phyloP scores from a whole-genome alignment of 768 basidiomycete species.

The Auriscalpium orientale region DNA sequence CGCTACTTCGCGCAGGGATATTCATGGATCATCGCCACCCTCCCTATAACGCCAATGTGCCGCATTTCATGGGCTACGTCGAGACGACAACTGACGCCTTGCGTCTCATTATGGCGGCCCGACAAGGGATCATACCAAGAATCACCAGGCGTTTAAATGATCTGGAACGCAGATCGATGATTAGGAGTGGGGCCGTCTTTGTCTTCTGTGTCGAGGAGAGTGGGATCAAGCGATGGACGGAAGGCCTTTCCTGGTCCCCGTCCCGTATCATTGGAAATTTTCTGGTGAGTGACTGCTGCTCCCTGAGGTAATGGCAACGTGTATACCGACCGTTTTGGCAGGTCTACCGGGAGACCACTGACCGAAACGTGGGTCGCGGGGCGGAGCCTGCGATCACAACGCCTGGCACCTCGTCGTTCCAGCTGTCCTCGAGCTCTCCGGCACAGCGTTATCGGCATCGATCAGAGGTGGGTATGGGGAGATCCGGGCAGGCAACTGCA shows the following conservation, averaged over 20 bases:
- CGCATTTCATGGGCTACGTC: conserved; percentile 72
- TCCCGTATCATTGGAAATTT: conserved; percentile 83
- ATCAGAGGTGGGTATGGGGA: conserved; percentile 15
- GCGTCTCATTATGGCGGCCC: conserved; percentile 75
- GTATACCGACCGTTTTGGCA: conserved; percentile 19
- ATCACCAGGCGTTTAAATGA: conserved; percentile 83
- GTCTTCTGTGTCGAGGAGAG: conserved; percentile 86
- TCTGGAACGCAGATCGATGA: conserved; percentile 53
- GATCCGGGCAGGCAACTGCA: conserved; percentile 2
- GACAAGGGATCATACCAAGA: conserved; percentile 70
- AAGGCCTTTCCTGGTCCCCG: conserved; percentile 71
- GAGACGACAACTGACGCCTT: conserved; percentile 78
- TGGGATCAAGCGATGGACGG: conserved; percentile 86
- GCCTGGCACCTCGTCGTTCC: conserved; percentile 13
- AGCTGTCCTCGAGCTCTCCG: conserved; percentile 8
- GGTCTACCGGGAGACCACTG: conserved; percentile 80
- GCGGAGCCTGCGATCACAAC: conserved; percentile 4
- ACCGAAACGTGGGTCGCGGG: conserved; percentile 34
- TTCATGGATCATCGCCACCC: conserved; percentile 3
- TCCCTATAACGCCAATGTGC: conserved; percentile 22
- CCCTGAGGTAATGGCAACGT: neutral
- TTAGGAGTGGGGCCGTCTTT: conserved; percentile 62
- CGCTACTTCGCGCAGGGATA: conserved; percentile 1
- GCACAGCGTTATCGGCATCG: conserved; percentile 7
- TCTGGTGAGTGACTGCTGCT: conserved; percentile 40